Evolutionary conservation across 208 protist species (phyloP), one percentile per base, ranked within the genome.

Genomic region (Leishmania amazonensis): DNA sequence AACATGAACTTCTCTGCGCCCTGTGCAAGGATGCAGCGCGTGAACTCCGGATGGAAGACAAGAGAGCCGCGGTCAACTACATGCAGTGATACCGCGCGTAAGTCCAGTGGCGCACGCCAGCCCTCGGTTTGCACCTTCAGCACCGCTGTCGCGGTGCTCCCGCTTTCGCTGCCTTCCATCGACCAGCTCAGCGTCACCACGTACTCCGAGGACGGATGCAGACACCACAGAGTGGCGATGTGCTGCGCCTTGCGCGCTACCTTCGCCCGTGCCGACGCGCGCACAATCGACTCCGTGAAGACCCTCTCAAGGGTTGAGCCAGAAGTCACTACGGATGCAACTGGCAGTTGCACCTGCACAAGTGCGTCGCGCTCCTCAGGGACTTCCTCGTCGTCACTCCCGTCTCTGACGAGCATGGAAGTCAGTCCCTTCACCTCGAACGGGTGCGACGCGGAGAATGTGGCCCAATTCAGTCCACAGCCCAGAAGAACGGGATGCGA

Each of bases 1-100:
- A 88, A 78, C 68, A 90, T 78, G 57, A 90, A 83, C 4, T 77
- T 54, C 35, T 75, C 72, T 0, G 49, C 64, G 0, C 80, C 81
- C 65, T 93, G 89, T 2, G 87, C 76, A n/a, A 80, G 67, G 62
- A 89, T 74, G 76, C 90, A 91, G 24, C 89, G 80, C 35, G 85
- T 77, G 47, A 93, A 90, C 45, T 95, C 91, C 21, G 84, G 79
- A 17, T 89, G 84, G 15, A 71, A 78, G n/a, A 93, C 54, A 57
- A 89, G 45, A 17, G 73, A 9, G 17, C 74, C 71, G 42, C n/a
- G 72, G 76, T 84, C 79, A 8, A 87, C 42, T 1, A 83, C 35
- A 40, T 87, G 75, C 40, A 24, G 58, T 1, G 58, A 2, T 31
- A 70, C 75, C 0, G 38, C 68, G 53, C 71, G 75, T 24, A 81